Base-by-base conservation (phyloP, 2,329 filamentous ascomycete genomes). In the Xenosphaeropsis pyriputrescens region DNA sequence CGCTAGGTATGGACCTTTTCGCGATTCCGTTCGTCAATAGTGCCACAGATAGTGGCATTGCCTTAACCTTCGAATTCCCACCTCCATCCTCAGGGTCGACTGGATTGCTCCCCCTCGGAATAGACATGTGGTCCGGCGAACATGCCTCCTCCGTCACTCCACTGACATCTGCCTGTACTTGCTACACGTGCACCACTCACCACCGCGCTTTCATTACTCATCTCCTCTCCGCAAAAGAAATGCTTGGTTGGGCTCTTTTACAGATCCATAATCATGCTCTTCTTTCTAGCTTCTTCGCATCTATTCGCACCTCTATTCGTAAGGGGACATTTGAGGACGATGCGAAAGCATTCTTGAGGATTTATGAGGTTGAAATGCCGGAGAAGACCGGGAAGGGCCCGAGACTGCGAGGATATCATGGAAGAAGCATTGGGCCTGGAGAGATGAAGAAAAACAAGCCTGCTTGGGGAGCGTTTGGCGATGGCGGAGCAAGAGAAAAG, bases 221-320 rank as follows among this genome's bases (percentile, higher is more conserved):
- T 57, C 68, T 96, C 1, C 72, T 98, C 5, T 69, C 75, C 34
- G 86, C 91, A 1, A 93, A 88, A 53, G 91, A 98, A 59, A 96
- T 98, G 91, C 74, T 95, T 4, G 89, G 81, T 17, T 98, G 91
- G 91, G 83, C 80, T 0, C 67, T 98, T 6, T 67, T 98, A 6
- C 89, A 96, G 56, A 70, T 94, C 3, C 91, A 98, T 61, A 98
- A 98, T 55, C 78, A 93, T 55, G 68, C 77, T 43, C 61, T 81
- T 6, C 58, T 93, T 38, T 68, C 72, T 34, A 50, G 61, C 0
- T 94, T 96, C 62, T 94, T 96, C 56, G 57, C 63, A 0, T 70
- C 66, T 0, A 64, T 94, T 6, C 75, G 89, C 15, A 53, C 58
- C 2, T 75, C 75, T 39, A 78, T 96, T 13, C 55, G 57, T 26